phyloP scores from a whole-genome alignment of 352 stramenopile species.

The Aphanomyces stellatus region DNA sequence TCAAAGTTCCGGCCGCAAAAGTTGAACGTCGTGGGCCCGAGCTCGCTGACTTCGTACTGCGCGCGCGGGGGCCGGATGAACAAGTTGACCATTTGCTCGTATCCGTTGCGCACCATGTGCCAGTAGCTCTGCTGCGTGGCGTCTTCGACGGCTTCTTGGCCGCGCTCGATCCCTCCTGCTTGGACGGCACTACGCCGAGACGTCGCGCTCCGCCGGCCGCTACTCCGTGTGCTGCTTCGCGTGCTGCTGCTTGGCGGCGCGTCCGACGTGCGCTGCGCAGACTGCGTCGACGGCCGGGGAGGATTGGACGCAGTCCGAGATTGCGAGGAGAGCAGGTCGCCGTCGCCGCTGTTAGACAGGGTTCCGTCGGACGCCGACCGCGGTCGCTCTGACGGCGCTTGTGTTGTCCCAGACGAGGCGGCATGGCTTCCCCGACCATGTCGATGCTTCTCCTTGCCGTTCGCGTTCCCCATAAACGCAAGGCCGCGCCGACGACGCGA shows the following conservation, averaged over 20 bases:
- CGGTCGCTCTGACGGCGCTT: too few relatives aligned
- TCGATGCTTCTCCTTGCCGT: background rate
- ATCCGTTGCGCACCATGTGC: constrained; percentile 83
- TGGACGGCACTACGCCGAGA: background rate
- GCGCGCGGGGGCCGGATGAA: constrained; percentile 96
- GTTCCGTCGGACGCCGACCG: background rate
- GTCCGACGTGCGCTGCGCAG: too few relatives aligned
- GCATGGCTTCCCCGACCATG: too few relatives aligned
- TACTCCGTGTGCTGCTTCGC: too few relatives aligned
- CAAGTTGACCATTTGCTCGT: constrained; percentile 94
- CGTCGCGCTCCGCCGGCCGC: background rate
- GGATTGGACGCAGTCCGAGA: background rate
- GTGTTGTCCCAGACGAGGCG: too few relatives aligned
- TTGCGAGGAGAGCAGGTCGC: background rate
- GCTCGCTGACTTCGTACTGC: constrained; percentile 82
- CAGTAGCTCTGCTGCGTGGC: constrained; percentile 72
- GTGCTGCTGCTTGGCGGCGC: too few relatives aligned
- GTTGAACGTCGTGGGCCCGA: constrained; percentile 87
- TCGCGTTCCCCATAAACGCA: background rate
- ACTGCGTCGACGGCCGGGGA: too few relatives aligned
- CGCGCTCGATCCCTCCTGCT: constrained; percentile 62
- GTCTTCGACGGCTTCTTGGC: constrained; percentile 65
- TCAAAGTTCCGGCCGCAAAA: constrained; percentile 85
- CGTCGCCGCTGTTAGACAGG: background rate
- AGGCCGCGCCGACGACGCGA: too few relatives aligned